Evolutionary conservation across 768 basidiomycete genomes (phyloP), one percentile per base, ranked within the genome.

Genomic region (Omphalotus guepiniiformis): DNA sequence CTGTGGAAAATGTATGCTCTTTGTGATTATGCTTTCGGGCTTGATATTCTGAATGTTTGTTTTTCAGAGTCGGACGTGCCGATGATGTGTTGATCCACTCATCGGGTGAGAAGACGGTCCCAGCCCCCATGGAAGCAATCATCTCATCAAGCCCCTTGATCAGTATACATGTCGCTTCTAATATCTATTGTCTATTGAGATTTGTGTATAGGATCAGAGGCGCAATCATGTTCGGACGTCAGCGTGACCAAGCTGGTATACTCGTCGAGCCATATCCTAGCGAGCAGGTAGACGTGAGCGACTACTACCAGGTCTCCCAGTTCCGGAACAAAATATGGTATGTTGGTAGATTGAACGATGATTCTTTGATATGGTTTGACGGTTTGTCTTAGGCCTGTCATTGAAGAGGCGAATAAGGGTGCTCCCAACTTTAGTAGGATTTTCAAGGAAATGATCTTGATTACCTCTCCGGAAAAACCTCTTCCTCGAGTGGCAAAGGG

Each of bases 371-470:
- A 13, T 9, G 9, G 9, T 32, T 32, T 9, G 30, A 13, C 41
- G 6, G 21, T 38, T 18, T 9, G 21, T 2, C 2, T 1, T 46
- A 74, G 68, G 68, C 62, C 58, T 2, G 52, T 60, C 7, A 63
- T 75, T 2, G 73, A 72, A 19, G 66, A 72, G 25, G 74, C 72
- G 2, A 76, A 76, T 53, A 58, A 49, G 22, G 53, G 53, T 2
- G 64, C 67, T 0, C 74, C 75, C 0, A 47, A 63, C 0, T 74
- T 69, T 38, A 73, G 72, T 48, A 62, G 69, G 18, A 64, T 76
- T 12, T 76, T 71, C 60, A 73, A 73, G 51, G 73, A 80, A 53
- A 75, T 79, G 75, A 73, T 80, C 29, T 37, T 79, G 23, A 55
- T 77, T 13, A 63, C 75, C 0, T 59, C 63, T 2, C 55, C 56